Evolutionary conservation across 441 rosid genomes (phyloP).

Genomic region (Gossypium trilobum): DNA sequence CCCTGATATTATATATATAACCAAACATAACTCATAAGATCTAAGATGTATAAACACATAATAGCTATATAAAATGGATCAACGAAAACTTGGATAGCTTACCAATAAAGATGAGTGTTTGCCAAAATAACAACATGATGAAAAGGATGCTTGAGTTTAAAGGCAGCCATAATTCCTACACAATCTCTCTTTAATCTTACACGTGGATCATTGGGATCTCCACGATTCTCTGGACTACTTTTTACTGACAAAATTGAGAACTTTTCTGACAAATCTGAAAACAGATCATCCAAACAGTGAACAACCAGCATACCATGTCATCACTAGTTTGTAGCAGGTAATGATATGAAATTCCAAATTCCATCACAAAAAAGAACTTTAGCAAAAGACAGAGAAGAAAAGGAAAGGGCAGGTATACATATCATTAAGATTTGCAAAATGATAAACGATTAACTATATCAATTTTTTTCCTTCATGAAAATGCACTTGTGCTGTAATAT

Average conservation of each 20-base stretch:
- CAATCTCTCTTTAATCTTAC: constrained; percentile 80
- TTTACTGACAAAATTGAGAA: constrained; percentile 31
- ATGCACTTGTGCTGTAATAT: background rate
- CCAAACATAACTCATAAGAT: background rate
- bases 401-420: background rate
- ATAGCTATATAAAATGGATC: background rate
- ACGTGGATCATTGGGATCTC: constrained; percentile 67
- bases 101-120: constrained; percentile 86
- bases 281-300: constrained; percentile 16
- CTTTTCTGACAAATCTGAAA: constrained; percentile 31
- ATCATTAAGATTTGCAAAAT: background rate
- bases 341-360: background rate
- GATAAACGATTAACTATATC: background rate
- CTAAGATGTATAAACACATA: background rate
- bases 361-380: background rate
- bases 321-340: constrained; percentile 2
- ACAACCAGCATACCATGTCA: constrained; percentile 3
- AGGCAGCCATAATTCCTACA: constrained; percentile 89
- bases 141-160: constrained; percentile 50
- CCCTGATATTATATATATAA: constrained; percentile 39
- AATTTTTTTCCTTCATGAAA: background rate
- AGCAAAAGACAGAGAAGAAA: background rate
- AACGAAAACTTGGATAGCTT: constrained; percentile 11
- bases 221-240: constrained; percentile 30
- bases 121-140: constrained; percentile 57